Base-by-base conservation (phyloP, 2,329 filamentous ascomycete genomes). In the Ophiocordyceps australis region DNA sequence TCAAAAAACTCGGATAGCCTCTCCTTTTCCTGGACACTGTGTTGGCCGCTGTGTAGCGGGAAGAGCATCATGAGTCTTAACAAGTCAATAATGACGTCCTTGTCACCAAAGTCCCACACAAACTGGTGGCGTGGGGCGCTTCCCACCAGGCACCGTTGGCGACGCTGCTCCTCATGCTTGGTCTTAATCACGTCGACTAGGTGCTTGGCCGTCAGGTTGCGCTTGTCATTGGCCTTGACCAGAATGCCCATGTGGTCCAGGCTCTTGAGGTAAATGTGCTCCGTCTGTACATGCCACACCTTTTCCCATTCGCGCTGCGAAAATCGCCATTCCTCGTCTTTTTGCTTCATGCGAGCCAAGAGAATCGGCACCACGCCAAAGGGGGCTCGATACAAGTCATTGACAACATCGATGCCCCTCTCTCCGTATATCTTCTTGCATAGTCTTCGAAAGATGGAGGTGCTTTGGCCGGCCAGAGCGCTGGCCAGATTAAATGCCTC, bases 241-340 rank as follows among this genome's bases (percentile, higher is more conserved):
- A 82, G 74, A 31, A 92, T 83, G 13, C 83, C 83, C 65, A 95
- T 92, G 43, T 98, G 89, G 43, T 98, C 89, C 27, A 98, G 69
- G 47, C 83, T 93, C 57, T 83, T 91, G 54, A 91, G 80, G 52
- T 94, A 92, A 57, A 92, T 86, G 41, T 78, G 75, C 44, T 92
- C 78, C 14, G 86, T 95, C 54, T 95, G 89, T 25, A 82, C 75
- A 35, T 89, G 82, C 89, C 89, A 98, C 7, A 98, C 83, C 52
- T 94, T 94, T 50, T 95, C 85, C 89, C 89, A 98, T 46, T 98
- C 91, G 17, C 89, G 81, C 60, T 80, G 85, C 5, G 82, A 86
- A 38, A 91, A 85, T 35, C 92, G 82, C 89, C 89, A 98, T 42
- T 95, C 85, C 49, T 98, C 89, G 23, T 91, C 75, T 47, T 95